phyloP scores from a whole-genome alignment of 208 protist species.

The Trypanosoma cruzi region DNA sequence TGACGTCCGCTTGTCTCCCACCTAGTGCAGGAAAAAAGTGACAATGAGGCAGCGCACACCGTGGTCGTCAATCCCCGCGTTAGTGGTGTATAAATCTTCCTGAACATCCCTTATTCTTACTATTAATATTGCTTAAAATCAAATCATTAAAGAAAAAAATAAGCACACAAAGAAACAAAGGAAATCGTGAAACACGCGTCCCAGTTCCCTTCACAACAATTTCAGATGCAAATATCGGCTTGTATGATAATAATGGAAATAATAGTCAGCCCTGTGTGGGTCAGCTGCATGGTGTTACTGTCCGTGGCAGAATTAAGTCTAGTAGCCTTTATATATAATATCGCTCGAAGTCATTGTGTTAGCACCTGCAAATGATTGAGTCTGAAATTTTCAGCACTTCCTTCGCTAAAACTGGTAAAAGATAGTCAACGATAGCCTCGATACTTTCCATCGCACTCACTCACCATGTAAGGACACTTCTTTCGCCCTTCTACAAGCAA shows the following conservation, averaged over 20 bases:
- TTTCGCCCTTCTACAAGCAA: slow-evolving; percentile 23
- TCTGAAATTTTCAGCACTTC: slow-evolving; percentile 22
- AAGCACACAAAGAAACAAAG: slow-evolving; percentile 10
- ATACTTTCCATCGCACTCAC: slow-evolving; percentile 11
- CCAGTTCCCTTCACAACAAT: too few relatives aligned
- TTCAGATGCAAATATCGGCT: too few relatives aligned
- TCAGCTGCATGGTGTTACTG: too few relatives aligned
- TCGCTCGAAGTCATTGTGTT: slow-evolving; percentile 1
- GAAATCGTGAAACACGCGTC: too few relatives aligned
- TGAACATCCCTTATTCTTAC: slow-evolving; percentile 13
- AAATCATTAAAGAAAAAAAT: slow-evolving; percentile 3
- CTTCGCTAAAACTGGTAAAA: slow-evolving; percentile 22
- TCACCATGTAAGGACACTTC: slow-evolving; percentile 20
- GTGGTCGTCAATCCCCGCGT: not conserved
- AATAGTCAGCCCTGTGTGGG: too few relatives aligned
- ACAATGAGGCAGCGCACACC: not conserved
- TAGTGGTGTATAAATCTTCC: slow-evolving; percentile 14
- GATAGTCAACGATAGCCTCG: slow-evolving; percentile 22
- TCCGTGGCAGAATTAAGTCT: slow-evolving; percentile 6
- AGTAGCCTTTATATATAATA: slow-evolving; percentile 22
- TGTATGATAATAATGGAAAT: too few relatives aligned
- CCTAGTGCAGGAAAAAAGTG: slow-evolving; percentile 1
- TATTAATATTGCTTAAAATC: not conserved
- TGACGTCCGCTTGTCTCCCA: slow-evolving; percentile 18
- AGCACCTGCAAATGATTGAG: slow-evolving; percentile 28